These are phyloP conservation scores for Schoenoplectus tabernaemontani DNA, from an alignment of 202 grass and related monocot genomes.

Conservation along the genomic window DNA sequence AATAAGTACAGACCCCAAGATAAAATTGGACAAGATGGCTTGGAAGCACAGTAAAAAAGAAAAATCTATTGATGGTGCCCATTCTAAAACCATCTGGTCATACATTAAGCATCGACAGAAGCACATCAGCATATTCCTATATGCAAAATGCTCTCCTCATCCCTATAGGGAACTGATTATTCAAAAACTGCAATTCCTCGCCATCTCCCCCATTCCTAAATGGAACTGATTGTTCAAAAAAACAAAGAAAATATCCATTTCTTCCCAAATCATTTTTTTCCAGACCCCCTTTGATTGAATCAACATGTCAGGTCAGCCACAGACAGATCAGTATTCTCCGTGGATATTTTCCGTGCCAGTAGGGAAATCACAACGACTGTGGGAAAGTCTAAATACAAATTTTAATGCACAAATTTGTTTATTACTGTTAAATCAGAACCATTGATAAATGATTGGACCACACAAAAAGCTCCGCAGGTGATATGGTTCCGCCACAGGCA, in stretches of 20 bases:
- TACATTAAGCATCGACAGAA: neutral
- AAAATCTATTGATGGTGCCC: neutral
- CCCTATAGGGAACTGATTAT: neutral
- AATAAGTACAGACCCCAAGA: neutral
- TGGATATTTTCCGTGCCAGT: too few species aligned
- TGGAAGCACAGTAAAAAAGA: neutral
- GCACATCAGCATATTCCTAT: neutral
- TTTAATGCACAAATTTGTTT: too few species aligned
- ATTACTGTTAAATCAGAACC: too few species aligned
- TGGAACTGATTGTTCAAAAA: neutral
- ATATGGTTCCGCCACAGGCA: too few species aligned
- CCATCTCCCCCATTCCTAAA: neutral
- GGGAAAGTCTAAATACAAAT: too few species aligned
- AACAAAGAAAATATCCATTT: neutral
- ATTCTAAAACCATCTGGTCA: neutral
- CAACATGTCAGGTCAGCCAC: constrained; percentile 29
- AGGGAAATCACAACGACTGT: too few species aligned
- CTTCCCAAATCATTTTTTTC: neutral
- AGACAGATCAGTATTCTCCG: too few species aligned
- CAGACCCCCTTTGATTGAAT: neutral
- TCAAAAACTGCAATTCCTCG: neutral
- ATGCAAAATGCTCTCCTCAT: neutral
- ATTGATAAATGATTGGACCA: too few species aligned
- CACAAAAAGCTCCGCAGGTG: too few species aligned
- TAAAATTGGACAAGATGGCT: constrained; percentile 1